Base-by-base conservation (phyloP, 2,329 filamentous ascomycete species). In the Colletotrichum tropicicola region DNA sequence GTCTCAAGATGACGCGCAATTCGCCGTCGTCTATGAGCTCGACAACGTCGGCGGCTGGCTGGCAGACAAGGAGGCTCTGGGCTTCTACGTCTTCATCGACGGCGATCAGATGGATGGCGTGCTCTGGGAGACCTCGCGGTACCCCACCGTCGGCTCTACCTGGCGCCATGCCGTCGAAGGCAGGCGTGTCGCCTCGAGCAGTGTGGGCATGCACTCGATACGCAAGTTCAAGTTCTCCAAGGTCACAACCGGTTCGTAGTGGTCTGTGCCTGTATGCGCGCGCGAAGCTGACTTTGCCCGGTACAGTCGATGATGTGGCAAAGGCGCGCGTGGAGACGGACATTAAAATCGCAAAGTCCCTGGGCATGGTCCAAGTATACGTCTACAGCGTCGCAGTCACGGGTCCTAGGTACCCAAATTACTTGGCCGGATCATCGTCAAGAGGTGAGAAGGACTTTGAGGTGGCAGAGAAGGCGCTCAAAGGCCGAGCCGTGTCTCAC, bases 311-410 rank as follows among this genome's bases (percentile, higher is more conserved):
- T 21, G 44, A 66, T 30, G 47, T 48, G 0, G 53, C 37, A 12
- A 43, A 52, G n/a, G 53, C 58, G n/a, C 56, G 27, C 21, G 68
- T 65, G 12, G 47, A 25, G 21, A 62, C 25, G 12, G 61, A 61
- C 37, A 30, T 61, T 6, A 17, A 49, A 15, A 39, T 21, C 3
- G 61, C 69, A 13, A 60, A 68, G 27, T 47, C 53, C 5, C n/a
- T 73, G 12, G 71, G 70, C 4, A 41, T 53, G 17, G 70, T 73
- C 6, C 58, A 71, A 41, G 62, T 71, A 5, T 43, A 52, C 35
- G 58, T 72, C 12, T 60, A 67, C 41, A 19, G 35, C 43, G 9
- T 28, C 37, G 23, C n/a, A n/a, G n/a, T n/a, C n/a, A n/a, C n/a
- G 37, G 13, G 19, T 59, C 10, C 17, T 27, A 3, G 5, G 12